Evolutionary conservation across 2,329 filamentous ascomycete genomes (phyloP), one percentile per base, ranked within the genome.

Genomic region (Venturiaceae sp.): DNA sequence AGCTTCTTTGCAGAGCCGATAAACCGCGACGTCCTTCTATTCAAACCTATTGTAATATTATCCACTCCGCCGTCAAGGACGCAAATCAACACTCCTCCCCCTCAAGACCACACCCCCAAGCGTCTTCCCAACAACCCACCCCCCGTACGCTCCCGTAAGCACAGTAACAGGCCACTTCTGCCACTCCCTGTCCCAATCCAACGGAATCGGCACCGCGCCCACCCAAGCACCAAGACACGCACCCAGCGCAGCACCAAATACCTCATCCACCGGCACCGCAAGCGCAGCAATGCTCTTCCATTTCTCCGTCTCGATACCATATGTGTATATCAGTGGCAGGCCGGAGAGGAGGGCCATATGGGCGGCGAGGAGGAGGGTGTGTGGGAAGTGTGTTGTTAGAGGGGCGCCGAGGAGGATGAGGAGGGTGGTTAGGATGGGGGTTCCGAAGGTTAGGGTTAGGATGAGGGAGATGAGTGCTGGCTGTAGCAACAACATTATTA

Each of bases 161-260:
- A 99, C 88, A 0, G 94, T 99, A 53, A 97, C 86, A 0, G 94
- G 94, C 88, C 92, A 99, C 71, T 87, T 89, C 81, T 99, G 94
- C 94, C 94, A 99, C 65, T 95, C 91, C n/a, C 94, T 85, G 71
- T 99, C 94, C 92, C 92, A 97, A 71, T 99, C 94, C 64, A 99
- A 77, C 1, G 94, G 94, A 65, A 99, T 97, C 0, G 95, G 94
- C 57, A 97, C 84, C 7, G 94, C 94, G 3, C 94, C 94, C 44
- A 96, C 75, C 94, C 94, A 97, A 41, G 90, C 90, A 5, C 94
- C 94, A 1, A 92, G 66, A 28, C 87, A 76, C 0, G 84, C 85
- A 5, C 94, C 94, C n/a, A 92, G 72, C 9, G 90, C 79, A 1
- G 84, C 90, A 2, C 91, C 92, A 74, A 90, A 94, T 0, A 89